Conservation (phyloP, 2,329 filamentous ascomycete species). For the Curvularia eragrostidis region DNA sequence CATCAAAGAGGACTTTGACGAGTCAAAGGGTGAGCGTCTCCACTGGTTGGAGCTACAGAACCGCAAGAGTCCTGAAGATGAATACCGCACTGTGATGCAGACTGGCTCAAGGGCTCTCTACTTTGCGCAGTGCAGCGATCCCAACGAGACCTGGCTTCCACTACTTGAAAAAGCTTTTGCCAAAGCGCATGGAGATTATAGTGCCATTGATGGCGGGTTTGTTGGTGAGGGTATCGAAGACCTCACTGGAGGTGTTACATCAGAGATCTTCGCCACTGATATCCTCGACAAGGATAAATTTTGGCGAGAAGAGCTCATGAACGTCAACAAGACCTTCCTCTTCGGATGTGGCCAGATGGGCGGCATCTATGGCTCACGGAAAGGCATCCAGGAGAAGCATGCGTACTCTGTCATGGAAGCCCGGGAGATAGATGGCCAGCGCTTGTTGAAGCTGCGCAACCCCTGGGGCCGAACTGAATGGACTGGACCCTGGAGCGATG, state of each 20-base stretch:
- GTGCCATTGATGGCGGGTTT: slow-evolving; percentile 75
- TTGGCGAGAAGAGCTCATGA: slow-evolving; percentile 80
- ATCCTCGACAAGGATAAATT: slow-evolving; percentile 81
- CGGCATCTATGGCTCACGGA: slow-evolving; percentile 65
- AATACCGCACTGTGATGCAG: slow-evolving; percentile 72
- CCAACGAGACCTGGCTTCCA: slow-evolving; percentile 83
- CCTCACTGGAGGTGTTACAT: slow-evolving; percentile 71
- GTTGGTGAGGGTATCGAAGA: slow-evolving; percentile 69
- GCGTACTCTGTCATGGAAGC: slow-evolving; percentile 67
- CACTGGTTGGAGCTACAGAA: slow-evolving; percentile 75
- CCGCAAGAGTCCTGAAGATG: slow-evolving; percentile 72
- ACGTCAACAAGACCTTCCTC: slow-evolving; percentile 80
- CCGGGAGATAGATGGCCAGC: slow-evolving; percentile 66
- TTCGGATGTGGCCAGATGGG: slow-evolving; percentile 75
- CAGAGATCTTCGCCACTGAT: slow-evolving; percentile 71
- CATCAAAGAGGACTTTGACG: slow-evolving; percentile 81
- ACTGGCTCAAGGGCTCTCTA: slow-evolving; percentile 78
- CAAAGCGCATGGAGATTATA: slow-evolving; percentile 83
- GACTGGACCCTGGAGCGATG: slow-evolving; percentile 82
- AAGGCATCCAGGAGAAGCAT: slow-evolving; percentile 56
- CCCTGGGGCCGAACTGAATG: slow-evolving; percentile 84
- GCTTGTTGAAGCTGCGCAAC: slow-evolving; percentile 62
- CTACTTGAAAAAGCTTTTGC: slow-evolving; percentile 84
- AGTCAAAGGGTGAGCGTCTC: slow-evolving; percentile 72
- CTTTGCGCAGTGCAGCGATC: slow-evolving; percentile 76